These are phyloP conservation scores for Penicillium sp. DNA, from an alignment of 2,329 filamentous ascomycete genomes.

Conservation along the genomic window DNA sequence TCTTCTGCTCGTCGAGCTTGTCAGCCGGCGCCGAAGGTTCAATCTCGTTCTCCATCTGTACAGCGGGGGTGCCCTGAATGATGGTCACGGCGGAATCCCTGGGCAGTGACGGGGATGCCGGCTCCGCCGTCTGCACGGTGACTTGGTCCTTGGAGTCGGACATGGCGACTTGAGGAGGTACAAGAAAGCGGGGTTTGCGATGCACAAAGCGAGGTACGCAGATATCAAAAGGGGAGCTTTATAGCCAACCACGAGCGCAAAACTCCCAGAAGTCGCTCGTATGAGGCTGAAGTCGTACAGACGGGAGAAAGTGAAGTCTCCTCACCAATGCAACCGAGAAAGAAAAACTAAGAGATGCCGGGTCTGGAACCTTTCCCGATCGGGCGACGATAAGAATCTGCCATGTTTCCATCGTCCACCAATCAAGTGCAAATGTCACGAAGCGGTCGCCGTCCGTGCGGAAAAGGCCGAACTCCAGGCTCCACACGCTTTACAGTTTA, in stretches of 20 bases:
- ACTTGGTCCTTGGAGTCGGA: slow-evolving; percentile 27
- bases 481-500: background rate
- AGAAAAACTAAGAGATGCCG: slow-evolving; percentile 8
- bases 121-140: slow-evolving; percentile 20
- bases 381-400: slow-evolving; percentile 8
- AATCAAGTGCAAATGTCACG: background rate
- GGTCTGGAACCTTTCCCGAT: slow-evolving; percentile 25
- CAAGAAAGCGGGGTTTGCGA: slow-evolving; percentile 16
- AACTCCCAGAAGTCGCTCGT: slow-evolving; percentile 58
- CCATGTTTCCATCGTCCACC: background rate
- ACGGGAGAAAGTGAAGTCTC: slow-evolving; percentile 5
- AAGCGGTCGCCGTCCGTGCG: background rate
- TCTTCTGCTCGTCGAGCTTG: slow-evolving; percentile 44
- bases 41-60: slow-evolving; percentile 10
- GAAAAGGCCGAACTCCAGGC: background rate
- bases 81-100: slow-evolving; percentile 19
- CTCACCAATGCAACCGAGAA: background rate
- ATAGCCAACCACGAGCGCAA: slow-evolving; percentile 51
- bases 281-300: slow-evolving; percentile 8
- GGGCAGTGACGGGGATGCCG: slow-evolving; percentile 14
- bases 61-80: slow-evolving; percentile 3
- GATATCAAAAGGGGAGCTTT: slow-evolving; percentile 46
- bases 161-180: slow-evolving; percentile 19
- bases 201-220: background rate
- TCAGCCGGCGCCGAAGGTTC: slow-evolving; percentile 32